Base-by-base conservation (phyloP, 352 stramenopile species). In the Peronospora farinosa region DNA sequence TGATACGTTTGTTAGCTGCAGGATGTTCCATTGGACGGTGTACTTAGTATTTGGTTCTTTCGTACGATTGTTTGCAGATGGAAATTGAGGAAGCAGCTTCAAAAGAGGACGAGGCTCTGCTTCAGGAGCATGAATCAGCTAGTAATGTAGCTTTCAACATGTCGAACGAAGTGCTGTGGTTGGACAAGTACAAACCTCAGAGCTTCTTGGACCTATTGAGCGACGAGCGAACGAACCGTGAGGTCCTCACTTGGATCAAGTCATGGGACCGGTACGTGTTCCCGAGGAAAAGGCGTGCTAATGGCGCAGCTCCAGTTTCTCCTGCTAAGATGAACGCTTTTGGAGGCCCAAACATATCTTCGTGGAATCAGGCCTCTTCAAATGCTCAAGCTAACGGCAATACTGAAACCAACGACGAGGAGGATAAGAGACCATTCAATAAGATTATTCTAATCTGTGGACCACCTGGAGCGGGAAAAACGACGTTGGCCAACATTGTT, bases 211-310 rank as follows among this genome's bases (percentile, higher is more conserved):
- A 99, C 64, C 64, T 99, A 27, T 67, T 99, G 11, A 97, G 88
- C 19, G 91, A 98, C 58, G 96, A 99, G 63, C 74, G 85, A 11
- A 98, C 89, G 19, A 99, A 99, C 65, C 83, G 96, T 13, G 92
- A 98, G 52, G 93, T 99, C 30, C 67, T 99, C 2, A 54, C 78
- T 15, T 96, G 94, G 63, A 71, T 99, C 33, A 95, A 97, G 65
- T 73, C 64, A 25, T 99, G 96, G 96, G 95, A 99, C 66, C 69
- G 72, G 5, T 97, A 93, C 54, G 96, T 98, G 12, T 98, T 98
- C 59, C 71, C 76, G 0, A 47, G 68, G 27, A 90, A 90, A 40
- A 84, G 78, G 32, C 40, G 46, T 6, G 19, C 53, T 32, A 62
- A 61, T 21, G 42, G 50, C 0, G 43, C 46, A 8, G 56, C 44